A percentile compares a stretch with the other conserved stretches of the same genome.
phyloP scores from a whole-genome alignment of 176 grass and related monocot genomes.

The Otatea glauca region DNA sequence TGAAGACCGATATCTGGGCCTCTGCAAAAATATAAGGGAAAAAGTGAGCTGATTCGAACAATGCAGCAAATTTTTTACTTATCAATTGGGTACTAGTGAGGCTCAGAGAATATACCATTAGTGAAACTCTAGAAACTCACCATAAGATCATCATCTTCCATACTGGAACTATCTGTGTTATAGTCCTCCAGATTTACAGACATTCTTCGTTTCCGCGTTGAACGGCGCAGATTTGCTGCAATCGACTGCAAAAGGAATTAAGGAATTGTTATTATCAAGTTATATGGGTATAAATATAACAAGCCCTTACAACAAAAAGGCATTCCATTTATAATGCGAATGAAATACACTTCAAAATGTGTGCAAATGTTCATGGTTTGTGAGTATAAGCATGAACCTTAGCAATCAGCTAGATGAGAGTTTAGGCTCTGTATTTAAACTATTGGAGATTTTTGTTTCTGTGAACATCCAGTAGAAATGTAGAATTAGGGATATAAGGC shows the following conservation, averaged over 20 bases:
- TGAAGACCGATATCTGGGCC: slow-evolving; percentile 79
- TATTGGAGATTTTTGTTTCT: background rate
- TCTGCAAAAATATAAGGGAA: slow-evolving; percentile 47
- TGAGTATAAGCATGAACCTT: background rate
- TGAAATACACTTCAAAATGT: slow-evolving; percentile 5
- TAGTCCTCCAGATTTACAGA: slow-evolving; percentile 90
- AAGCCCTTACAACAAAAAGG: slow-evolving; percentile 28
- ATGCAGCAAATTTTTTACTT: slow-evolving; percentile 6
- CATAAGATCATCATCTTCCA: slow-evolving; percentile 98
- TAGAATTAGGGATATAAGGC: slow-evolving; percentile 13
- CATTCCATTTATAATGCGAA: background rate
- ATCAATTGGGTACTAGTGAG: slow-evolving; percentile 11
- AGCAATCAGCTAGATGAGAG: slow-evolving; percentile 12
- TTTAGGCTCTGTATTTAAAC: slow-evolving; percentile 5
- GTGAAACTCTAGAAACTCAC: slow-evolving; percentile 53
- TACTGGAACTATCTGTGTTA: slow-evolving; percentile 83
- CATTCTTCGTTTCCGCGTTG: slow-evolving; percentile 91
- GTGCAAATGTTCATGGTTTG: slow-evolving; percentile 6
- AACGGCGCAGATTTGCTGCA: slow-evolving; percentile 86
- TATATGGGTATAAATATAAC: slow-evolving; percentile 19
- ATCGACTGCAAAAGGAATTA: slow-evolving; percentile 67
- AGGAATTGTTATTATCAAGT: slow-evolving; percentile 28
- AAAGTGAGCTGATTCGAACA: slow-evolving; percentile 13
- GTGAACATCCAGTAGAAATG: background rate
- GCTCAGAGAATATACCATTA: slow-evolving; percentile 24